A percentile compares a stretch with the other conserved stretches of the same genome.
Evolutionary conservation across 345 rosid species (phyloP).

Genomic region (Schrenkiella parvula): DNA sequence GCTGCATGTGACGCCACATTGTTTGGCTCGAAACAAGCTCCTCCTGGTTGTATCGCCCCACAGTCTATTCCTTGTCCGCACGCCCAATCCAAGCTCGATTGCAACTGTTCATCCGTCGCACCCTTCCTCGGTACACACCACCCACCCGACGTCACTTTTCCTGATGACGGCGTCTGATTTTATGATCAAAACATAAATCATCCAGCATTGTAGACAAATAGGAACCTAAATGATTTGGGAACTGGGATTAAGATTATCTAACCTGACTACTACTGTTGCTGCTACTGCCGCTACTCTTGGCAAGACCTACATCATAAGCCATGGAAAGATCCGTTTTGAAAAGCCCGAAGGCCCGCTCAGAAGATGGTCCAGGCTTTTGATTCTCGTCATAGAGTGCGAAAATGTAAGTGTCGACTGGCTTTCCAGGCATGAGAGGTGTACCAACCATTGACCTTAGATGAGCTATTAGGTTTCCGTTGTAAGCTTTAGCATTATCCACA

Average conservation of each 20-base stretch:
- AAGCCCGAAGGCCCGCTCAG: constrained; percentile 80
- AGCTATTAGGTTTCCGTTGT: constrained; percentile 77
- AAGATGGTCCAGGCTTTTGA: constrained; percentile 71
- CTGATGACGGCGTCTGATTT: constrained; percentile 49
- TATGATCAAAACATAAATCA: background rate
- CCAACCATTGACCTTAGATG: constrained; percentile 79
- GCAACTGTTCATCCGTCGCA: constrained; percentile 51
- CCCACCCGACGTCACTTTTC: constrained; percentile 37
- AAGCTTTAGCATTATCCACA: constrained; percentile 85
- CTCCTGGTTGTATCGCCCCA: constrained; percentile 69
- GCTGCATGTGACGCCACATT: constrained; percentile 71
- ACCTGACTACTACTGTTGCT: constrained; percentile 47
- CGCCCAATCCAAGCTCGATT: constrained; percentile 71
- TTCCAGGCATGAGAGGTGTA: constrained; percentile 93
- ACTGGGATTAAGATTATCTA: constrained; percentile 3
- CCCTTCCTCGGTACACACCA: constrained; percentile 75
- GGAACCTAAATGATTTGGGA: no score
- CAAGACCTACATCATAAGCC: constrained; percentile 64
- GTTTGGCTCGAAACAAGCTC: constrained; percentile 79
- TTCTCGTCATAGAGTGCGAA: constrained; percentile 91
- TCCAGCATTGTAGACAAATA: background rate
- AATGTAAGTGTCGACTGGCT: constrained; percentile 82
- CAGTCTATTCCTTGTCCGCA: constrained; percentile 80
- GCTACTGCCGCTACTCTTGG: constrained; percentile 45
- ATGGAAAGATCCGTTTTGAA: constrained; percentile 69